Evolutionary conservation across 2,329 filamentous ascomycete genomes (phyloP).

Genomic region (Pseudogymnoascus sp.): DNA sequence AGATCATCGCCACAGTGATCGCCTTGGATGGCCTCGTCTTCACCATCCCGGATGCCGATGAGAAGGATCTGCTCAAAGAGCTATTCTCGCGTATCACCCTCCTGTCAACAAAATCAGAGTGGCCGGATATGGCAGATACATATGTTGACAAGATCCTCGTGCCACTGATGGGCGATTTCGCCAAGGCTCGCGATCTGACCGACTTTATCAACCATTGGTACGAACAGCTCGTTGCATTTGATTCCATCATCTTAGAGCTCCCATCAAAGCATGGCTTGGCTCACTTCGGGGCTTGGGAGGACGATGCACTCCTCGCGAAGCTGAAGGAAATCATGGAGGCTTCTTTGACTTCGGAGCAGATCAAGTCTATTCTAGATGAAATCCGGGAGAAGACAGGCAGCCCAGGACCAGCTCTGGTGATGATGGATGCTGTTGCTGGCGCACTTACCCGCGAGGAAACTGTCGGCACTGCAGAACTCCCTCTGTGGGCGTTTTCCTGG

Average conservation of each 20-base stretch:
- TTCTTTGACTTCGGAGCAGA: constrained; percentile 31
- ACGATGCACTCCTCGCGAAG: constrained; percentile 22
- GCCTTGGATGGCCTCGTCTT: constrained; percentile 38
- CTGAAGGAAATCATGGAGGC: constrained; percentile 27
- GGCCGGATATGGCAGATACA: constrained; percentile 18
- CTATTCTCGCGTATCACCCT: constrained; percentile 28
- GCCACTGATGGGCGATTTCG: constrained; percentile 35
- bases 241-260: constrained; percentile 16
- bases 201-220: constrained; percentile 34
- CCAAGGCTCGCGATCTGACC: constrained; percentile 32
- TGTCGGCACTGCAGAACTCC: neutral
- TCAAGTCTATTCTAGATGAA: constrained; percentile 15
- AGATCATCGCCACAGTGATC: constrained; percentile 34
- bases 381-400: constrained; percentile 12
- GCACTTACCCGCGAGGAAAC: constrained; percentile 16
- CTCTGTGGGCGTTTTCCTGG: neutral
- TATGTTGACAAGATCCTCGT: constrained; percentile 29
- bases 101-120: constrained; percentile 16
- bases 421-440: constrained; percentile 32
- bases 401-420: constrained; percentile 25
- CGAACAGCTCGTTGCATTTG: constrained; percentile 22
- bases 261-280: neutral
- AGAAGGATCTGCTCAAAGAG: constrained; percentile 22
- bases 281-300: constrained; percentile 25
- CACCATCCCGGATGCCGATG: constrained; percentile 27